A percentile compares a stretch with the other conserved stretches of the same genome.
These are phyloP conservation scores for Aspergillus sp. DNA, from an alignment of 2,329 filamentous ascomycete genomes.

Conservation along the genomic window DNA sequence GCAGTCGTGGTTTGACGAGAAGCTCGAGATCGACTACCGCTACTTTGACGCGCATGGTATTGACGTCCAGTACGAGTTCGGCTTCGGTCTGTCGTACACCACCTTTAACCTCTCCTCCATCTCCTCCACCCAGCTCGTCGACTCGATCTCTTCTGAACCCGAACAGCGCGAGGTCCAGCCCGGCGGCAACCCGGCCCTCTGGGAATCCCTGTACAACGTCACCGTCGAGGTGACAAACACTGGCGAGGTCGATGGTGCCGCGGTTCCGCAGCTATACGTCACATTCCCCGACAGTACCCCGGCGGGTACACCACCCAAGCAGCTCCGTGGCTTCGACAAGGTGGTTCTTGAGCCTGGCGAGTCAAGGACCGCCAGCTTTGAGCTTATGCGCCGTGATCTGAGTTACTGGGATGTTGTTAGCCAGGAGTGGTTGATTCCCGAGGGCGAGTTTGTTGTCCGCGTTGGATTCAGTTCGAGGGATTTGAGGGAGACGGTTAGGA, in stretches of 20 bases:
- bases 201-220: constrained; percentile 27
- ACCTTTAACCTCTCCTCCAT: constrained; percentile 69
- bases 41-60: constrained; percentile 29
- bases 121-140: constrained; percentile 59
- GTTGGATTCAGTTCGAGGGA: constrained; percentile 24
- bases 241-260: constrained; percentile 68
- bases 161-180: constrained; percentile 35
- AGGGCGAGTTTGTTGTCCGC: constrained; percentile 21
- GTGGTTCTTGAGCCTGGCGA: constrained; percentile 40
- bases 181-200: constrained; percentile 48
- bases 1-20: constrained; percentile 25
- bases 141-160: constrained; percentile 60
- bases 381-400: constrained; percentile 63
- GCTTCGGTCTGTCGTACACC: constrained; percentile 77
- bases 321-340: constrained; percentile 69
- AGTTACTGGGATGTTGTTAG: constrained; percentile 65
- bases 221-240: constrained; percentile 74
- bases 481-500: constrained; percentile 8
- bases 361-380: constrained; percentile 55
- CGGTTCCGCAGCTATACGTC: constrained; percentile 65
- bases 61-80: constrained; percentile 28
- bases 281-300: constrained; percentile 30
- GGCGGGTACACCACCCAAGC: constrained; percentile 47
- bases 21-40: constrained; percentile 29
- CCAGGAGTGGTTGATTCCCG: constrained; percentile 61